These are phyloP conservation scores for Phytophthora cryptogea DNA, from an alignment of 352 stramenopile genomes.

Conservation along the genomic window DNA sequence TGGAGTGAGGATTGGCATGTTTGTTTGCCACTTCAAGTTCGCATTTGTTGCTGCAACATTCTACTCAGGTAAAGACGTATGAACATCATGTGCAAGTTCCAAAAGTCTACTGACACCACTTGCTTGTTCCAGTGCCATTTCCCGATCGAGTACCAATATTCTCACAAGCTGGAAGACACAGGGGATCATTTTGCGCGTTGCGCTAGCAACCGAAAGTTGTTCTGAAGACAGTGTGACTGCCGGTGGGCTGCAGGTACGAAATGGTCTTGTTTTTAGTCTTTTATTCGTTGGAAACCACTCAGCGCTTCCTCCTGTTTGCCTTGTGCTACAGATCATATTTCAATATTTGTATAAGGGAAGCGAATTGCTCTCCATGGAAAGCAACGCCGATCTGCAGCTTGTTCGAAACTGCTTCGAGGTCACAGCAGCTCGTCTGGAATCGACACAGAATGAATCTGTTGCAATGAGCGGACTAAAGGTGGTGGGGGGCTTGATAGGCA, in stretches of 20 bases:
- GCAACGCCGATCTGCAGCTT: slow-evolving; percentile 25
- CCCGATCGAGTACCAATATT: slow-evolving; percentile 23
- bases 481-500: slow-evolving; percentile 54
- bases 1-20: slow-evolving; percentile 12
- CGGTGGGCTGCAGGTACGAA: slow-evolving; percentile 38
- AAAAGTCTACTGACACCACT: background rate
- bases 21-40: slow-evolving; percentile 45
- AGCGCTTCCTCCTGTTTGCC: background rate
- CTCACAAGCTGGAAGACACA: slow-evolving; percentile 35
- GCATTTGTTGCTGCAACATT: slow-evolving; percentile 70
- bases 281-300: background rate
- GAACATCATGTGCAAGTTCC: background rate
- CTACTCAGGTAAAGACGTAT: slow-evolving; percentile 60
- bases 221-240: slow-evolving; percentile 28
- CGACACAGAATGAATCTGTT: slow-evolving; percentile 36
- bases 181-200: slow-evolving; percentile 25
- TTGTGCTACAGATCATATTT: slow-evolving; percentile 43
- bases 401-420: slow-evolving; percentile 31
- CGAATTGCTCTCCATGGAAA: slow-evolving; percentile 26
- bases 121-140: slow-evolving; percentile 29
- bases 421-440: slow-evolving; percentile 26
- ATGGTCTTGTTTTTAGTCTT: too few relatives aligned
- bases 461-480: slow-evolving; percentile 66
- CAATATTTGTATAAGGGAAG: slow-evolving; percentile 51
- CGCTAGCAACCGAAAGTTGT: slow-evolving; percentile 19